phyloP scores from a whole-genome alignment of 2,329 filamentous ascomycete genomes.

The Penicillium glabrum region DNA sequence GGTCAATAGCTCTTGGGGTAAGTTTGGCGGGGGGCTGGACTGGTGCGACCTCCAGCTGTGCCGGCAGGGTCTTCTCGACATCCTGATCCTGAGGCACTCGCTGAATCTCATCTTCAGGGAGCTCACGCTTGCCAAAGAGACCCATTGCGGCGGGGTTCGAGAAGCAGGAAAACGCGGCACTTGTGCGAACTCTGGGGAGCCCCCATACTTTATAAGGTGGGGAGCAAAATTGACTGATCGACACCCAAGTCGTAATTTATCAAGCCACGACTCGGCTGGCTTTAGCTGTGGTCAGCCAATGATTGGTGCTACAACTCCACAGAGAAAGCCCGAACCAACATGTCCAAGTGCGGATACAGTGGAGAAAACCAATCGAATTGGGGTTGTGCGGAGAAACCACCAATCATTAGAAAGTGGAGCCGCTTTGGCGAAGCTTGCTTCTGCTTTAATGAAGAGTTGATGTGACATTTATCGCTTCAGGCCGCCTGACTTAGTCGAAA shows the following conservation, averaged over 20 bases:
- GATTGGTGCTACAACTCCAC: not conserved
- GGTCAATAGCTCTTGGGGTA: conserved; percentile 27
- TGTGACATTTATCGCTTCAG: not conserved
- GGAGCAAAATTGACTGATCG: not conserved
- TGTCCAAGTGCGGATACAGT: not conserved
- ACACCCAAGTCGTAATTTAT: not conserved
- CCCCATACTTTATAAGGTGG: conserved; percentile 1
- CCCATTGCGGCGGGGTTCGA: conserved; percentile 12
- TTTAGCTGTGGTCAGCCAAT: not conserved
- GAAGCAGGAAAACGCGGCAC: not conserved
- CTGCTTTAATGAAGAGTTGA: not conserved
- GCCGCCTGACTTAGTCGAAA: not conserved
- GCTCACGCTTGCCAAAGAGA: conserved; percentile 19
- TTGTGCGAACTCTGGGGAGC: not conserved
- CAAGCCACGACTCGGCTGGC: not conserved
- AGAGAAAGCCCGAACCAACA: not conserved
- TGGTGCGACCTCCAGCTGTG: conserved; percentile 24
- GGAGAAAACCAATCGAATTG: not conserved
- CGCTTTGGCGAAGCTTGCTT: not conserved
- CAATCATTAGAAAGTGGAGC: not conserved
- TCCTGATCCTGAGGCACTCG: conserved; percentile 19
- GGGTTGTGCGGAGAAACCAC: not conserved
- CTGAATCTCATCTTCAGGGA: conserved; percentile 22
- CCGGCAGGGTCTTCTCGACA: conserved; percentile 28
- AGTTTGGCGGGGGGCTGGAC: conserved; percentile 13